phyloP scores from a whole-genome alignment of 2,329 filamentous ascomycete species.

The Arthrobotrys sinensis region DNA sequence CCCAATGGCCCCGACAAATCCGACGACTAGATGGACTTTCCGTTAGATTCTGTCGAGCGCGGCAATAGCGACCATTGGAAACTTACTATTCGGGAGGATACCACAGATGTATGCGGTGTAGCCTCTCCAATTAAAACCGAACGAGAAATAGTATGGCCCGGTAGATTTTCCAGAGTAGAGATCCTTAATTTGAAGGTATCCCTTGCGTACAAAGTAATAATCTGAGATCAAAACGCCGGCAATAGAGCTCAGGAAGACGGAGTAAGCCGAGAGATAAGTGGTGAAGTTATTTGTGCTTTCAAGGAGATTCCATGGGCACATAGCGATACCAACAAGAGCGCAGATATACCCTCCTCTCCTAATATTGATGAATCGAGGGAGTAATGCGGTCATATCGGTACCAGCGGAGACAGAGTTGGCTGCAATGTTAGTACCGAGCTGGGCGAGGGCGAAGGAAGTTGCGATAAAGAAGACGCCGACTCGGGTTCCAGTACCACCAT shows the following conservation, averaged over 20 bases:
- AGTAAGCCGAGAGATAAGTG: constrained; percentile 91
- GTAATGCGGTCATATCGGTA: constrained; percentile 84
- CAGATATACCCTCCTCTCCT: constrained; percentile 90
- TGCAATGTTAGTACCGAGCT: constrained; percentile 88
- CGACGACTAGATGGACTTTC: constrained; percentile 89
- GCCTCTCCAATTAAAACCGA: constrained; percentile 84
- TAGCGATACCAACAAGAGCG: constrained; percentile 82
- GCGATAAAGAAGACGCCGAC: constrained; percentile 84
- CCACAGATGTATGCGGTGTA: constrained; percentile 82
- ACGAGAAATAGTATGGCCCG: constrained; percentile 81
- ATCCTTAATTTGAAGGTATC: constrained; percentile 83
- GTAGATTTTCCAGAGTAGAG: constrained; percentile 80
- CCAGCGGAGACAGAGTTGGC: constrained; percentile 88
- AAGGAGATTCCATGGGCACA: constrained; percentile 89
- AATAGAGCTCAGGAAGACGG: constrained; percentile 92
- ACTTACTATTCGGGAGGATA: constrained; percentile 54
- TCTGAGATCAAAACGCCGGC: constrained; percentile 91
- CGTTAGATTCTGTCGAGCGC: constrained; percentile 3
- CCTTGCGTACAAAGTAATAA: constrained; percentile 87
- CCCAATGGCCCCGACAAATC: constrained; percentile 87
- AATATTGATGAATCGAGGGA: constrained; percentile 86
- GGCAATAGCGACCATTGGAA: too few relatives aligned
- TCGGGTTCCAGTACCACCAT: constrained; percentile 76
- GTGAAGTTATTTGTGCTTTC: constrained; percentile 85
- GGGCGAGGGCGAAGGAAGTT: constrained; percentile 80